Evolutionary conservation across 768 basidiomycete genomes (phyloP).

Genomic region (Leccinum subgranulosum): DNA sequence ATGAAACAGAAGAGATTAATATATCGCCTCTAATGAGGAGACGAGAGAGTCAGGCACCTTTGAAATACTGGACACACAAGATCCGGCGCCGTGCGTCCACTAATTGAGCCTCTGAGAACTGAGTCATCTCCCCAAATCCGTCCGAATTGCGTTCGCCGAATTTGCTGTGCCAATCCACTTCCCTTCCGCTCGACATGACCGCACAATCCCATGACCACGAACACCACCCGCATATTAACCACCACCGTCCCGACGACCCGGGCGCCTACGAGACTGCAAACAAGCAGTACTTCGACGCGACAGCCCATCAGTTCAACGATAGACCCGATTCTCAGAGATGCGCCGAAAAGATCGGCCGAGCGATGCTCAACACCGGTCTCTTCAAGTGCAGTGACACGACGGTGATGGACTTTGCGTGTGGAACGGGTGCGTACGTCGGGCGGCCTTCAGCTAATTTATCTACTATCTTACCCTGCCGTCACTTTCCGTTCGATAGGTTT

Average conservation of each 20-base stretch:
- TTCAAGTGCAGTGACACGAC: slow-evolving; percentile 56
- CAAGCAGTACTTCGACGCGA: slow-evolving; percentile 23
- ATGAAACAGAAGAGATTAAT: not conserved
- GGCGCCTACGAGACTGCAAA: slow-evolving; percentile 24
- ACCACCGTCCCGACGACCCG: not conserved
- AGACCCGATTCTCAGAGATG: slow-evolving; percentile 16
- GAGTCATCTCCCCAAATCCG: not conserved
- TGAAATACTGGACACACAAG: not conserved
- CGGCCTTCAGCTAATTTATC: not conserved
- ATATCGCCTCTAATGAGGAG: not conserved
- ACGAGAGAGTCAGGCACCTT: not conserved
- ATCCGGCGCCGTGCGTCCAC: too few relatives aligned
- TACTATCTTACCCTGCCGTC: not conserved
- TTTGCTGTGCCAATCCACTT: not conserved
- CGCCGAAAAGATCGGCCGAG: slow-evolving; percentile 22
- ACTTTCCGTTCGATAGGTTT: slow-evolving; percentile 43
- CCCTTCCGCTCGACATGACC: not conserved
- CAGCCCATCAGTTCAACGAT: slow-evolving; percentile 25
- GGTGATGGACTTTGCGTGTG: slow-evolving; percentile 75
- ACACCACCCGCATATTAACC: not conserved
- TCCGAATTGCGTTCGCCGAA: not conserved
- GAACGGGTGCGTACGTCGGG: slow-evolving; percentile 45
- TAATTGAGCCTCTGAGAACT: too few relatives aligned
- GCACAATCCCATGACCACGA: not conserved
- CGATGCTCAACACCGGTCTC: slow-evolving; percentile 35